These are phyloP conservation scores for Calophaca sinica DNA, from an alignment of 306 rosid species.

Conservation along the genomic window DNA sequence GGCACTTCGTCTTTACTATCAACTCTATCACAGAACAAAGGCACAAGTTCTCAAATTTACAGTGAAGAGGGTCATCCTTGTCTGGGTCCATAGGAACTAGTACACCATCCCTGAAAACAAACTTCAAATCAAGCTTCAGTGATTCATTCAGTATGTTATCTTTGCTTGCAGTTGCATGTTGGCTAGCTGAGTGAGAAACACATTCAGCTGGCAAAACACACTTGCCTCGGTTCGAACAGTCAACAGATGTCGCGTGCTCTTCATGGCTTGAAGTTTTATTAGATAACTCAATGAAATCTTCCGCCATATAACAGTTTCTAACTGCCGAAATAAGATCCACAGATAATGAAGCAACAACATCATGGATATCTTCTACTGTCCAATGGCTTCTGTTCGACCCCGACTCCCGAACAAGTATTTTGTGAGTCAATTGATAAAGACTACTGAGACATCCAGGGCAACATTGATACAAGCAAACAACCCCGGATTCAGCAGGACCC, in stretches of 20 bases:
- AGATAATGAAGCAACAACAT: constrained; percentile 70
- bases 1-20: constrained; percentile 62
- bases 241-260: constrained; percentile 35
- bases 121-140: constrained; percentile 57
- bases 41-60: constrained; percentile 87
- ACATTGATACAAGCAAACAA: constrained; percentile 72
- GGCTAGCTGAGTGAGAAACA: constrained; percentile 61
- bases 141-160: constrained; percentile 34
- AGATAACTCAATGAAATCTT: constrained; percentile 43
- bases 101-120: constrained; percentile 86
- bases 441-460: constrained; percentile 69
- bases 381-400: constrained; percentile 46
- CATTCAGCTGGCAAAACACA: constrained; percentile 62
- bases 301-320: constrained; percentile 53
- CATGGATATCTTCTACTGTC: constrained; percentile 83
- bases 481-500: constrained; percentile 49
- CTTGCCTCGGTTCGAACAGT: constrained; percentile 45
- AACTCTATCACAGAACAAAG: constrained; percentile 82
- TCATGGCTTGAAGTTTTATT: constrained; percentile 42
- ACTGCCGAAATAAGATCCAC: constrained; percentile 76
- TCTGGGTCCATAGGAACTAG: constrained; percentile 64
- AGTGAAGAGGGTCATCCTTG: constrained; percentile 68
- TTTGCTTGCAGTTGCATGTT: constrained; percentile 39
- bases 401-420: constrained; percentile 55
- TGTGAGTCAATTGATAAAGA: constrained; percentile 55